A percentile compares a stretch with the other conserved stretches of the same genome.
These are phyloP conservation scores for Ogataea hybrid DNA, from an alignment of 1,139 yeast genomes.

Conservation along the genomic window DNA sequence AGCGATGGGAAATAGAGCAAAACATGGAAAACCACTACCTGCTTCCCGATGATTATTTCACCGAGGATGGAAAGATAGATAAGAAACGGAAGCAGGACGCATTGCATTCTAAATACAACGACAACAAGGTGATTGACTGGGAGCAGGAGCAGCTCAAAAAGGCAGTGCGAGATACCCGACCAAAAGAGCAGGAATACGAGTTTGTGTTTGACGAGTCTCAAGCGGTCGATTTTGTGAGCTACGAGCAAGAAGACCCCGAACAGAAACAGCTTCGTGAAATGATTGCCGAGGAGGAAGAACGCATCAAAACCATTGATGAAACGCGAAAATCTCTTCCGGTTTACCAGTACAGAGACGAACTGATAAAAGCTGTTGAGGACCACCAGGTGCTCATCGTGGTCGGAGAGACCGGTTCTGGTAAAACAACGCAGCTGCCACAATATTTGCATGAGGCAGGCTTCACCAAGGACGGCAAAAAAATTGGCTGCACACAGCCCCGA, in stretches of 20 bases:
- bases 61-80: constrained; percentile 52
- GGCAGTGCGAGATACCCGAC: constrained; percentile 41
- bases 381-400: constrained; percentile 83
- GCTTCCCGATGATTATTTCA: constrained; percentile 57
- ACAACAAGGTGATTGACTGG: constrained; percentile 46
- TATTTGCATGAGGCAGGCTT: constrained; percentile 82
- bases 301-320: constrained; percentile 40
- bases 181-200: constrained; percentile 52
- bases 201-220: constrained; percentile 67
- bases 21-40: constrained; percentile 37
- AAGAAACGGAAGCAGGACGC: constrained; percentile 47
- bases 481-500: constrained; percentile 96
- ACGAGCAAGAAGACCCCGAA: constrained; percentile 31
- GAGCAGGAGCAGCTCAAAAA: constrained; percentile 59
- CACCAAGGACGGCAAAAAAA: constrained; percentile 47
- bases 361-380: constrained; percentile 58
- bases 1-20: constrained; percentile 38
- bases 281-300: constrained; percentile 41
- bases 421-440: constrained; percentile 94
- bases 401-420: constrained; percentile 98
- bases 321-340: constrained; percentile 76
- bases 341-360: constrained; percentile 55
- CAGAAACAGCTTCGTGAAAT: constrained; percentile 31
- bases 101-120: constrained; percentile 32
- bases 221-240: constrained; percentile 61